Conservation (phyloP, 805 yeast species). For the Wickerhamiella galacta region DNA sequence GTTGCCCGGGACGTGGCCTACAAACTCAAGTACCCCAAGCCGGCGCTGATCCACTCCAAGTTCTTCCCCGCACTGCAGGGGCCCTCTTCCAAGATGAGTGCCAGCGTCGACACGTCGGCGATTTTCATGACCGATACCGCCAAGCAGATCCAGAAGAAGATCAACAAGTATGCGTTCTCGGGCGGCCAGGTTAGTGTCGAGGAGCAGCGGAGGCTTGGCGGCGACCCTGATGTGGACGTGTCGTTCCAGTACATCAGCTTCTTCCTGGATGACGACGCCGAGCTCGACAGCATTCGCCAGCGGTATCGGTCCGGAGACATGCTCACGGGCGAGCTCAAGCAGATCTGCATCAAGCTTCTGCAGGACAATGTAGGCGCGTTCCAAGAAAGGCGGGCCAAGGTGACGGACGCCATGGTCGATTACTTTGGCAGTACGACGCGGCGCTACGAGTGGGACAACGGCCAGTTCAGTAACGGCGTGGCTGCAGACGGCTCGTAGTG, state of each 20-base stretch:
- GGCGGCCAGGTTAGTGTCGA: slow-evolving; percentile 83
- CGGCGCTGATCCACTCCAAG: slow-evolving; percentile 80
- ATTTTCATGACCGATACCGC: slow-evolving; percentile 92
- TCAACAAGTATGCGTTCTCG: slow-evolving; percentile 90
- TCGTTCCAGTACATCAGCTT: slow-evolving; percentile 85
- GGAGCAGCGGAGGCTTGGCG: slow-evolving; percentile 81
- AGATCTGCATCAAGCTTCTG: slow-evolving; percentile 61
- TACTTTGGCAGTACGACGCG: slow-evolving; percentile 57
- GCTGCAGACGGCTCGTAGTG: slow-evolving; percentile 32
- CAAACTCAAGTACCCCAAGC: slow-evolving; percentile 77
- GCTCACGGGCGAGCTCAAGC: slow-evolving; percentile 86
- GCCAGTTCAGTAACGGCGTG: slow-evolving; percentile 31
- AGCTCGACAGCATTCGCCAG: slow-evolving; percentile 42
- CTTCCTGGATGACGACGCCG: slow-evolving; percentile 76
- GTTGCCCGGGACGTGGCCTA: slow-evolving; percentile 95
- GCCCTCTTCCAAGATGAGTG: slow-evolving; percentile 90
- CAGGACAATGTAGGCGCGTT: slow-evolving; percentile 65
- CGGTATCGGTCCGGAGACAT: slow-evolving; percentile 66
- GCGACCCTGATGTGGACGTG: slow-evolving; percentile 89
- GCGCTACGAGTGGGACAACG: slow-evolving; percentile 54
- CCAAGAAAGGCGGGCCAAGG: slow-evolving; percentile 58
- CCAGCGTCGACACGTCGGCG: slow-evolving; percentile 80
- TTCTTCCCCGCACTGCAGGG: slow-evolving; percentile 99
- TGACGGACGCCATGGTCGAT: slow-evolving; percentile 44
- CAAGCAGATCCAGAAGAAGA: slow-evolving; percentile 80